phyloP scores from a whole-genome alignment of 177 flowering plant species.

The Vitis hybrid region DNA sequence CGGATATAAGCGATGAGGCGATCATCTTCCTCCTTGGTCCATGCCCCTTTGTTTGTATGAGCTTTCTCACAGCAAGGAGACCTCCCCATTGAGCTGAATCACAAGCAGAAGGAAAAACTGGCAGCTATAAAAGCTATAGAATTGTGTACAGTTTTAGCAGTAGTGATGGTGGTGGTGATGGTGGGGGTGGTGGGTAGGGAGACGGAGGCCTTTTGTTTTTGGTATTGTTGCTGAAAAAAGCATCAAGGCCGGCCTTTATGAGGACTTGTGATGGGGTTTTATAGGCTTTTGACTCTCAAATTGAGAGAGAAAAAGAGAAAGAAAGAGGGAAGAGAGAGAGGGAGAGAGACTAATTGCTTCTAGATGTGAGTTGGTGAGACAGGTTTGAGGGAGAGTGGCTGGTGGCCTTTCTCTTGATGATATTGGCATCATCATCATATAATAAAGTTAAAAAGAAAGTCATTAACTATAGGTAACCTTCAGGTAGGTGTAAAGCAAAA shows the following conservation, averaged over 20 bases:
- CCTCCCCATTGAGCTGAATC: constrained; percentile 66
- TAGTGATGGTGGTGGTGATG: constrained; percentile 6
- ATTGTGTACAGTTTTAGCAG: neutral
- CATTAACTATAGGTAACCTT: constrained; percentile 30
- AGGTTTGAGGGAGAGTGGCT: constrained; percentile 54
- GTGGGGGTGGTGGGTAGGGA: constrained; percentile 4
- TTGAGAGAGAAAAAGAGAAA: neutral
- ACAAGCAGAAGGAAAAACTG: neutral
- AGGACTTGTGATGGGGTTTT: constrained; percentile 36
- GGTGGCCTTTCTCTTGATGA: constrained; percentile 42
- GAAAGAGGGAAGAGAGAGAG: constrained; percentile 27
- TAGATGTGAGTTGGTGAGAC: constrained; percentile 96
- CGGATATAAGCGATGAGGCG: constrained; percentile 79
- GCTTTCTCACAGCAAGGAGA: constrained; percentile 99
- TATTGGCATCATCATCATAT: constrained; percentile 28
- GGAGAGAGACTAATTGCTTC: constrained; percentile 53
- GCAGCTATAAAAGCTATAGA: neutral
- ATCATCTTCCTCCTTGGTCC: constrained; percentile 99
- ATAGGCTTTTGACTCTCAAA: constrained; percentile 49
- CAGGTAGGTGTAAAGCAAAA: constrained; percentile 60
- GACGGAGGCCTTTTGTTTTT: constrained; percentile 12
- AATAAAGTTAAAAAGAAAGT: constrained; percentile 14
- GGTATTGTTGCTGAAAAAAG: constrained; percentile 9
- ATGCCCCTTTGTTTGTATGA: constrained; percentile 99
- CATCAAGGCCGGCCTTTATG: constrained; percentile 41